Conservation (phyloP, 2,329 filamentous ascomycete genomes). For the Trichoderma polysporum region DNA sequence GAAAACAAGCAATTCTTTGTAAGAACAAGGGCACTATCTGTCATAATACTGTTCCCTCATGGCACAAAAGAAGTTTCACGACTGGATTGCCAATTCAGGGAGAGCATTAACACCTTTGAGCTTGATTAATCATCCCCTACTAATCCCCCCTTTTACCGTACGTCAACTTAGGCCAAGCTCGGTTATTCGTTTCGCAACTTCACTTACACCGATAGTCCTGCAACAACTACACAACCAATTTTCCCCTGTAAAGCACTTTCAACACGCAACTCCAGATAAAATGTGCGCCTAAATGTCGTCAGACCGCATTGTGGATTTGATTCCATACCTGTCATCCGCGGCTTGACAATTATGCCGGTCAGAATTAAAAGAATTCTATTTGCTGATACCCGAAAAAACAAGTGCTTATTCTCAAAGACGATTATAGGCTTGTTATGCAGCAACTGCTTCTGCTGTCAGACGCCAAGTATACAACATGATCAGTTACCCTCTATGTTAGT, state of each 20-base stretch:
- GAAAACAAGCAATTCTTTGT: background rate
- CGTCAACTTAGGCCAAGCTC: background rate
- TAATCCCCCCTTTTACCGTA: background rate
- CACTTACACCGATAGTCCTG: background rate
- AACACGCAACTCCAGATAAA: background rate
- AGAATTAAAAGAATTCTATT: background rate
- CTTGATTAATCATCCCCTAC: background rate
- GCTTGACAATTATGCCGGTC: background rate
- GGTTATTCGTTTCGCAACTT: too few species aligned
- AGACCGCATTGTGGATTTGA: background rate
- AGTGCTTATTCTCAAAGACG: background rate
- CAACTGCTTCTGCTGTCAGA: background rate
- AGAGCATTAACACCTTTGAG: background rate
- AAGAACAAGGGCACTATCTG: background rate
- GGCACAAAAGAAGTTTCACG: too few species aligned
- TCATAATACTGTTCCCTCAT: too few species aligned
- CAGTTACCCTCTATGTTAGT: background rate
- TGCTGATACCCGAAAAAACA: background rate
- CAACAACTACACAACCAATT: too few species aligned
- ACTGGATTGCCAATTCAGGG: too few species aligned
- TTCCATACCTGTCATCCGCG: background rate
- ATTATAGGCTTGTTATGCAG: background rate
- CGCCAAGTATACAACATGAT: background rate
- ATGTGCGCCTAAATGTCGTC: accelerated
- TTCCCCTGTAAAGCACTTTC: too few species aligned